Evolutionary conservation across 306 rosid species (phyloP), one percentile per base, ranked within the genome.

Genomic region (Nissolia schottii): DNA sequence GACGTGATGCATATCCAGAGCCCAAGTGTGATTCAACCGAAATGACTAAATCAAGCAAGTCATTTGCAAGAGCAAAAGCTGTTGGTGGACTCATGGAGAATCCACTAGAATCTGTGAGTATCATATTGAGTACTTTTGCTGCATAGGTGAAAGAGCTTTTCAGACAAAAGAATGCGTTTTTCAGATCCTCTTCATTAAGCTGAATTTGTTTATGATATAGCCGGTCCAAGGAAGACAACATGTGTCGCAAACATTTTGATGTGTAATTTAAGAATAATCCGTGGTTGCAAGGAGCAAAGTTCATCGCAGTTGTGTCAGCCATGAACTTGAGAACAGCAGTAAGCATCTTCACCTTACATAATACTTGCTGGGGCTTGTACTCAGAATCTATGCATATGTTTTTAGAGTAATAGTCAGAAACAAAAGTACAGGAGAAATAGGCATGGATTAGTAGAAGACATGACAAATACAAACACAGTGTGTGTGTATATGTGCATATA

Each of bases 101-200:
- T 78, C 73, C 90, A 49, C 77, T 59, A n/a, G 73, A 71, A 72
- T 81, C 79, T 66, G 75, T 57, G 37, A 87, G 82, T 34, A 83
- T 54, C 78, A 80, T 72, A 75, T 67, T 81, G 49, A 92, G 80
- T 56, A 89, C 71, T 82, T 93, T 93, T 55, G 91, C 87, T 53
- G 89, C 92, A 79, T 93, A 91, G 73, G 89, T 91, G 79, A 82
- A 83, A 54, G 85, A 87, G 81, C 90, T 87, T 85, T 87, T 91
- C 78, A 93, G 68, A 78, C 94, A 89, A 0, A 72, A 20, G 13
- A 86, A 18, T 56, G 67, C 53, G 57, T 86, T 84, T 71, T 83
- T 87, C 79, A 71, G 67, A 71, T 85, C 85, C 19, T 73, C 89
- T 54, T 89, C 97, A 71, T 82, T 76, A 20, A 86, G 67, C 67